Evolutionary conservation across 2,329 filamentous ascomycete genomes (phyloP), one percentile per base, ranked within the genome.

Genomic region (Diplodia seriata): DNA sequence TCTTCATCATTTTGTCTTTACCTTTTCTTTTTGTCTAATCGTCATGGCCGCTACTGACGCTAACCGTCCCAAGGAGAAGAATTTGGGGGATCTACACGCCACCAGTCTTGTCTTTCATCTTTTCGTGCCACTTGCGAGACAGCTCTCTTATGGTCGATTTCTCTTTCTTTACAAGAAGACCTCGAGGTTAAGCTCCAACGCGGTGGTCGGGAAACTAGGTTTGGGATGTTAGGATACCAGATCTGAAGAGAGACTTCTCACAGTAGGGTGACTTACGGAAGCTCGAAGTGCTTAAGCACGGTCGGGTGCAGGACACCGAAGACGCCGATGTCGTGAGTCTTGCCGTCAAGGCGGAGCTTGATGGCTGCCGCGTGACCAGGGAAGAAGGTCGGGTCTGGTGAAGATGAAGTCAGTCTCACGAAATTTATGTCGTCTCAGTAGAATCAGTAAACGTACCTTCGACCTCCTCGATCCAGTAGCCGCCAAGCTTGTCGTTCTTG

Each of bases 401-500:
- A 29, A 12, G 65, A 12, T 31, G 23, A 4, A n/a, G 31, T 40
- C 11, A 65, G 36, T 66, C 40, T 61, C 14, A 47, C 36, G 49
- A 62, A 53, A 26, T 12, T n/a, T 47, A 15, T 43, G 18, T 26
- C 26, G 2, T 26, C 26, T 26, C 26, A 26, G 26, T 26, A 26
- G 26, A 26, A 4, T 36, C 43, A 15, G 51, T 49, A 66, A 67
- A 77, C 84, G 73, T 79, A 88, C 87, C 92, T 73, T 97, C 87
- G 70, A 97, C 87, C 81, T 97, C 93, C 81, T 97, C 90, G 73
- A 98, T 95, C 91, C 92, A 98, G 83, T 99, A 99, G 23, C 90
- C 89, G 73, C 76, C 74, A 15, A 92, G 86, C 55, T 87, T 84
- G 73, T 88, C 85, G 67, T 83, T 82, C 70, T 76, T 87, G 81